These are phyloP conservation scores for Marasmius sp. DNA, from an alignment of 1,284 basidiomycete species.

Conservation along the genomic window DNA sequence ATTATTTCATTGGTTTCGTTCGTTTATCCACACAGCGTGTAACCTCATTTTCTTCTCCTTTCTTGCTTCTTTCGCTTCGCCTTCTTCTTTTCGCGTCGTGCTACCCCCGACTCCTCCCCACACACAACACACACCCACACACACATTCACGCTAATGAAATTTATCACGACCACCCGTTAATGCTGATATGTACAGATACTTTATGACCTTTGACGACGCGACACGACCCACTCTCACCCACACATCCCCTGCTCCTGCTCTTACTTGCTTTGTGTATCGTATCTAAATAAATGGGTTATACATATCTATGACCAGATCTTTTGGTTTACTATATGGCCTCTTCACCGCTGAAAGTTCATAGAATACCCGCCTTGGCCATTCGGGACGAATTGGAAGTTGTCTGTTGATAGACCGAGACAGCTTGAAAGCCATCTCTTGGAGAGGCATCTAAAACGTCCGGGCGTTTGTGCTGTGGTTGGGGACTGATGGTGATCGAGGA, in stretches of 20 bases:
- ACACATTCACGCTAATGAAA: neutral
- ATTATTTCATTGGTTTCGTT: neutral
- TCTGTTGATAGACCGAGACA: constrained; percentile 88
- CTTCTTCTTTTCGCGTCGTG: neutral
- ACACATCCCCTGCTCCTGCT: neutral
- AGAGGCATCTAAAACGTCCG: too few species aligned
- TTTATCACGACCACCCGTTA: neutral
- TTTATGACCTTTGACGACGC: neutral
- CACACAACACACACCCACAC: neutral
- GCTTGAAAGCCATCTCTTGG: too few species aligned
- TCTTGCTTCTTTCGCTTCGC: neutral
- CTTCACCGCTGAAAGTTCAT: constrained; percentile 72
- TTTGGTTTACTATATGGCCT: neutral
- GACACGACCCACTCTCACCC: neutral
- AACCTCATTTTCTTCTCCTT: neutral
- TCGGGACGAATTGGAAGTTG: constrained; percentile 93
- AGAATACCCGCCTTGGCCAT: constrained; percentile 91
- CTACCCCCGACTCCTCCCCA: neutral
- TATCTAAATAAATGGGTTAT: too few species aligned
- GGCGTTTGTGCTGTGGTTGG: too few species aligned
- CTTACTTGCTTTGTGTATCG: too few species aligned
- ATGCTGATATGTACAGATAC: neutral
- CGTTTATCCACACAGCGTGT: neutral
- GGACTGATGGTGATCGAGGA: too few species aligned
- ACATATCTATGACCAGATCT: too few species aligned